Evolutionary conservation across 805 yeast genomes (phyloP).

Genomic region (Metahyphopichia silvanorum): DNA sequence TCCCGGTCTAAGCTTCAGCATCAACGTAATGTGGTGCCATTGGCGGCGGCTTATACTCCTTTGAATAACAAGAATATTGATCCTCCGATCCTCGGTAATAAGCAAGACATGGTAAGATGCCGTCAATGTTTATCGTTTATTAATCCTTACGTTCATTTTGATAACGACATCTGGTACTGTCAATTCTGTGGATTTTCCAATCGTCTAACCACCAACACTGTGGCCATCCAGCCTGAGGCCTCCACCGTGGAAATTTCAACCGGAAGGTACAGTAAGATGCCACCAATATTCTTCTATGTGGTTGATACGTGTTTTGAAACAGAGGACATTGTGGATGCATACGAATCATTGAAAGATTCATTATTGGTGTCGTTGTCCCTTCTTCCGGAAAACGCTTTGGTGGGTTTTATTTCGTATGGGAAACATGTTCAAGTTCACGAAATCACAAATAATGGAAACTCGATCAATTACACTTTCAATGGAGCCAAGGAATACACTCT

Average conservation of each 20-base stretch:
- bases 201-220: constrained; percentile 26
- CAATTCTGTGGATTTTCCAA: constrained; percentile 53
- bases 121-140: constrained; percentile 52
- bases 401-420: constrained; percentile 60
- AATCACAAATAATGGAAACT: constrained; percentile 29
- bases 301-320: constrained; percentile 55
- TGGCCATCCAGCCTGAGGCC: constrained; percentile 35
- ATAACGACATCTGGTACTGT: constrained; percentile 49
- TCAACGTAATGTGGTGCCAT: constrained; percentile 50
- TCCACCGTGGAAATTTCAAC: constrained; percentile 53
- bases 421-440: constrained; percentile 59
- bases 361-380: constrained; percentile 42
- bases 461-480: constrained; percentile 45
- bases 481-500: constrained; percentile 51
- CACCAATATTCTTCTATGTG: constrained; percentile 50
- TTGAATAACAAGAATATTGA: constrained; percentile 44
- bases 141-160: constrained; percentile 48
- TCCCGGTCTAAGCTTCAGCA: constrained; percentile 56
- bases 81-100: constrained; percentile 21
- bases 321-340: constrained; percentile 45
- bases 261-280: constrained; percentile 35
- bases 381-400: constrained; percentile 52
- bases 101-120: constrained; percentile 43
- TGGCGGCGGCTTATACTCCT: constrained; percentile 60
- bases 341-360: constrained; percentile 47